phyloP scores from a whole-genome alignment of 176 grass and related monocot species.

The sorghum (Sorghum bicolor) region DNA sequence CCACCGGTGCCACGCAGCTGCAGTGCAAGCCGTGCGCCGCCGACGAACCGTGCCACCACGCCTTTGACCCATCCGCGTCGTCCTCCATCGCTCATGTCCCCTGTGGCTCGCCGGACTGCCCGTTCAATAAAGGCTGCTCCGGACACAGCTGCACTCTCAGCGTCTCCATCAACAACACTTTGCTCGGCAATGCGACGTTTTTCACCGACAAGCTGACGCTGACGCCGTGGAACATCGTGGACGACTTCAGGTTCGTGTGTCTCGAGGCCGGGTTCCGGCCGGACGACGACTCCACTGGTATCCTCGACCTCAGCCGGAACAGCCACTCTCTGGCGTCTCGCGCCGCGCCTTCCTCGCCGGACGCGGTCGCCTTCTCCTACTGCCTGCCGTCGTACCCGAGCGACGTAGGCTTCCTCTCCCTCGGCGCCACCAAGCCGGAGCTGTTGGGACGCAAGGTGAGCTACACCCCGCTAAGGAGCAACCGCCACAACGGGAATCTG shows the following conservation, averaged over 20 bases:
- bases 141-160: background rate
- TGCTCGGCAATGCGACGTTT: background rate
- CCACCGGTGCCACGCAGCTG: background rate
- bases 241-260: constrained; percentile 5
- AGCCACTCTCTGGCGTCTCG: constrained; percentile 31
- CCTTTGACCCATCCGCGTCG: background rate
- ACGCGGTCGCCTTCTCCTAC: constrained; percentile 27
- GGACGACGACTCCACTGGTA: background rate
- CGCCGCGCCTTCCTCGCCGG: background rate
- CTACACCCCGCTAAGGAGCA: background rate
- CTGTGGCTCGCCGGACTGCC: constrained; percentile 23
- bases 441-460: background rate
- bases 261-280: background rate
- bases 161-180: background rate
- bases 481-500: background rate
- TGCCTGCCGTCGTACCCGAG: background rate
- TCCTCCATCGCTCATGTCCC: background rate
- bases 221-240: background rate
- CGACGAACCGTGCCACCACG: background rate
- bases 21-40: constrained; percentile 9
- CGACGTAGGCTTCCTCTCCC: background rate
- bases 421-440: background rate
- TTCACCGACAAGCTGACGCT: constrained; percentile 12
- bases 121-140: background rate
- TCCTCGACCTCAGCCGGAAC: constrained; percentile 34